These are phyloP conservation scores for Ziziphus jujuba DNA, from an alignment of 306 rosid genomes.

Conservation along the genomic window DNA sequence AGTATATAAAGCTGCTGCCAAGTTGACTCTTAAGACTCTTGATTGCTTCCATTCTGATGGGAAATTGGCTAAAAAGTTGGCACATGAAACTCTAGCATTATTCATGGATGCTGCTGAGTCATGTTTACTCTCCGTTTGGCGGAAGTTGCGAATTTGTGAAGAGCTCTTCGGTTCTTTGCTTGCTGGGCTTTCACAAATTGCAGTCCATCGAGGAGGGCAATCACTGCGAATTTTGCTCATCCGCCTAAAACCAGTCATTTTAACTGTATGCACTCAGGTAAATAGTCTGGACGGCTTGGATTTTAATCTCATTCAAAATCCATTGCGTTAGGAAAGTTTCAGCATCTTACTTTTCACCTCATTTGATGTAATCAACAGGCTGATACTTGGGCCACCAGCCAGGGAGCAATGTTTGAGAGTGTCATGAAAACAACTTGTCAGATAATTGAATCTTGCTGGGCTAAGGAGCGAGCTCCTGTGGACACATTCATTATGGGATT, in stretches of 20 bases:
- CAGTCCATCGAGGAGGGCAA: slow-evolving; percentile 86
- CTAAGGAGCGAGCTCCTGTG: slow-evolving; percentile 91
- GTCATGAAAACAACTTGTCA: slow-evolving; percentile 78
- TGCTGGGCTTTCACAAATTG: slow-evolving; percentile 76
- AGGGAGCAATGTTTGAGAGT: slow-evolving; percentile 88
- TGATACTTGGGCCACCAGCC: slow-evolving; percentile 83
- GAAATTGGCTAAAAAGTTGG: slow-evolving; percentile 77
- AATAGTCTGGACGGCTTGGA: slow-evolving; percentile 19
- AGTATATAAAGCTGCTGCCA: slow-evolving; percentile 76
- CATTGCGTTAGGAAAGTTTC: slow-evolving; percentile 8
- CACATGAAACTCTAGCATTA: slow-evolving; percentile 84
- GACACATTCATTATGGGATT: slow-evolving; percentile 97
- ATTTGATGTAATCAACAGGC: slow-evolving; percentile 49
- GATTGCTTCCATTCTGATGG: slow-evolving; percentile 71
- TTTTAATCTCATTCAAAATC: slow-evolving; percentile 14
- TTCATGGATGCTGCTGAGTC: slow-evolving; percentile 96
- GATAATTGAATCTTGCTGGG: slow-evolving; percentile 95
- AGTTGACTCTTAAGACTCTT: slow-evolving; percentile 61
- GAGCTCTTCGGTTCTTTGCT: slow-evolving; percentile 86
- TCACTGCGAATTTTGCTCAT: slow-evolving; percentile 89
- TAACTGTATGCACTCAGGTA: slow-evolving; percentile 93
- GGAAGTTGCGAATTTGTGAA: slow-evolving; percentile 83
- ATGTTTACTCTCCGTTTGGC: slow-evolving; percentile 90
- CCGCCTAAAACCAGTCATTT: slow-evolving; percentile 86
- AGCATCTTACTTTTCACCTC: slow-evolving; percentile 16